Conservation (phyloP, 2,329 filamentous ascomycete genomes). For the Parascedosporium putredinis region DNA sequence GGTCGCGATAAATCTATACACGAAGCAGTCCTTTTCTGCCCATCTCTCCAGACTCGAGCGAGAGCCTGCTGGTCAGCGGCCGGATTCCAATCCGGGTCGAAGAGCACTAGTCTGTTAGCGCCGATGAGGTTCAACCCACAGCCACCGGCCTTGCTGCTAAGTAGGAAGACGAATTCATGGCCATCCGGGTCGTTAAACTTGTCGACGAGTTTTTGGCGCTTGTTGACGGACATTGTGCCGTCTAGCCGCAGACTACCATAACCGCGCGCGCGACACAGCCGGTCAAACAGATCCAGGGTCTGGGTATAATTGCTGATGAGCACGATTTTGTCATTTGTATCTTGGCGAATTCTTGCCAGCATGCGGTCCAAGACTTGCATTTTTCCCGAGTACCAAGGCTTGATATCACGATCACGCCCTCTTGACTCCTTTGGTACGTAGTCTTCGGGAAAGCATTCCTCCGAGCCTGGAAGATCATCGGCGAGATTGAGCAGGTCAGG, state of each 20-base stretch:
- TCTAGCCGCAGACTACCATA: constrained; percentile 88
- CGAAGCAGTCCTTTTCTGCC: constrained; percentile 99
- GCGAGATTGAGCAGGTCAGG: constrained; percentile 81
- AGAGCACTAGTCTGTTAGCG: constrained; percentile 86
- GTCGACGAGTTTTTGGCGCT: constrained; percentile 93
- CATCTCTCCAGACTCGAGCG: constrained; percentile 95
- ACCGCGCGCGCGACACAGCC: constrained; percentile 69
- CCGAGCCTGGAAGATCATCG: constrained; percentile 77
- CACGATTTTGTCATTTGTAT: constrained; percentile 98
- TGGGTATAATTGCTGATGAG: constrained; percentile 98
- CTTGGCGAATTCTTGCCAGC: constrained; percentile 87
- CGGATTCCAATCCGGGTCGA: constrained; percentile 97
- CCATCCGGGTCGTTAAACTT: constrained; percentile 93
- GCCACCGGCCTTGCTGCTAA: constrained; percentile 92
- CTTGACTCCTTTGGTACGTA: constrained; percentile 81
- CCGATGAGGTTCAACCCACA: constrained; percentile 95
- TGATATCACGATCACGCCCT: constrained; percentile 83
- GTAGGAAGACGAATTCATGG: constrained; percentile 84
- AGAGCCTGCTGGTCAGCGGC: constrained; percentile 95
- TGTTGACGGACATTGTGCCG: constrained; percentile 95
- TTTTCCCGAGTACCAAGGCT: constrained; percentile 94
- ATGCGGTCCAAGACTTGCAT: constrained; percentile 98
- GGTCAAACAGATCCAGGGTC: constrained; percentile 89
- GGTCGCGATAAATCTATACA: constrained; percentile 98
- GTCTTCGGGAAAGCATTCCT: constrained; percentile 71